Evolutionary conservation across 2,329 filamentous ascomycete genomes (phyloP), one percentile per base, ranked within the genome.

Genomic region (Xylaria sp.): DNA sequence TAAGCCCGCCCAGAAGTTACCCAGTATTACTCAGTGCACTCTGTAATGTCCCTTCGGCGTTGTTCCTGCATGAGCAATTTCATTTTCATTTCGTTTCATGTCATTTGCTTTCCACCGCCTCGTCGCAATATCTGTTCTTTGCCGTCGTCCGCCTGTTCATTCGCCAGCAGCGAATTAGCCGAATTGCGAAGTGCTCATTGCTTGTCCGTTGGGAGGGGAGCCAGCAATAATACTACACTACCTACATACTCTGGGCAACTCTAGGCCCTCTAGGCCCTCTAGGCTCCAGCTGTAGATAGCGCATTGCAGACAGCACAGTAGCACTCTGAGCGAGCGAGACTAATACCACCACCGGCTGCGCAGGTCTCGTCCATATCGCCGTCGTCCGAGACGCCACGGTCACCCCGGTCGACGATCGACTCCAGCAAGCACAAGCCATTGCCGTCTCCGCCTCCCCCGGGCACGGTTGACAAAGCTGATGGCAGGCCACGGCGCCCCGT

Each of bases 371-470:
- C 70, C 54, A 9, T 60, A 42, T 68, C 70, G 66, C 67, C 72
- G 54, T 72, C 69, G 15, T 73, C 72, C 67, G 72, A 71, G 62
- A 66, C 71, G 63, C 67, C 67, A n/a, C 66, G 72, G 49, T 73
- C 73, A 44, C 72, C 72, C 63, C 73, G 79, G 70, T 80, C 80
- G 55, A 78, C 79, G 57, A 72, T 81, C 71, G 82, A 86, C 72
- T 78, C 81, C 63, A 86, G 88, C 76, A 88, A 88, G 77, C 85
- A 88, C 76, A 89, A 88, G 77, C 86, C 86, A 53, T 79, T 88
- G 57, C 86, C 86, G 45, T 85, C 82, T 51, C 83, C 85, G 59
- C 86, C 86, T 68, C 77, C 80, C 45, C 78, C 77, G 20, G 80
- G 79, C 63, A 78, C 78, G 44, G 63, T 75, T 71, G 81, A 84